Evolutionary conservation across 1,139 yeast species (phyloP).

Genomic region (Dujonia santamariae): DNA sequence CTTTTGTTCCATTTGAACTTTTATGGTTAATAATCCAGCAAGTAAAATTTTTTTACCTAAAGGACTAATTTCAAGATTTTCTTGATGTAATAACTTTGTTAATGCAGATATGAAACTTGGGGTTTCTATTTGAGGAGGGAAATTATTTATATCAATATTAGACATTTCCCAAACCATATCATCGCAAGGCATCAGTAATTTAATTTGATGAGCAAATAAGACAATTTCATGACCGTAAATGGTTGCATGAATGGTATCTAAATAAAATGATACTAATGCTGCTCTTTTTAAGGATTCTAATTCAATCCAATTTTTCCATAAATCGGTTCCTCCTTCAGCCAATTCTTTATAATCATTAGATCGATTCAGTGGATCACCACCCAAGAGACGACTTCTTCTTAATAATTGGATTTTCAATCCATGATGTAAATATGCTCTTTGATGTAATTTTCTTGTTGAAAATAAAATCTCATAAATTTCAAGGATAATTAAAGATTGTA

Average conservation of each 20-base stretch:
- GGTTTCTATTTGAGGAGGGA: constrained; percentile 7
- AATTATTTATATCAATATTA: not conserved
- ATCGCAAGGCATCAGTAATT: constrained; percentile 29
- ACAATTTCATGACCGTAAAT: constrained; percentile 29
- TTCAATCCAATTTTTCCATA: constrained; percentile 32
- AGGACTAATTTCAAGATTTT: constrained; percentile 43
- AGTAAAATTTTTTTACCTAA: constrained; percentile 63
- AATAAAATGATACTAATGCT: constrained; percentile 28
- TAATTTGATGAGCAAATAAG: constrained; percentile 29
- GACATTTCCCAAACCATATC: constrained; percentile 27
- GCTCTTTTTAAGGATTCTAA: constrained; percentile 32
- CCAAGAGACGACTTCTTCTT: constrained; percentile 64
- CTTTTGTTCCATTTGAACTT: constrained; percentile 71
- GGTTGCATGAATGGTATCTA: constrained; percentile 31
- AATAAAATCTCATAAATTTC: constrained; percentile 57
- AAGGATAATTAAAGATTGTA: constrained; percentile 57
- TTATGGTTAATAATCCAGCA: constrained; percentile 64
- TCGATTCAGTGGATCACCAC: constrained; percentile 51
- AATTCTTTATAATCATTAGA: constrained; percentile 5
- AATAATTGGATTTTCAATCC: constrained; percentile 70
- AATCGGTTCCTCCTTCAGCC: constrained; percentile 1
- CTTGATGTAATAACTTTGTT: constrained; percentile 52
- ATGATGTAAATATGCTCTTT: constrained; percentile 70
- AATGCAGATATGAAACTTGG: constrained; percentile 51
- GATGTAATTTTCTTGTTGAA: constrained; percentile 53